Base-by-base conservation (phyloP, 2,329 filamentous ascomycete genomes). In the Epichloe gansuensis region DNA sequence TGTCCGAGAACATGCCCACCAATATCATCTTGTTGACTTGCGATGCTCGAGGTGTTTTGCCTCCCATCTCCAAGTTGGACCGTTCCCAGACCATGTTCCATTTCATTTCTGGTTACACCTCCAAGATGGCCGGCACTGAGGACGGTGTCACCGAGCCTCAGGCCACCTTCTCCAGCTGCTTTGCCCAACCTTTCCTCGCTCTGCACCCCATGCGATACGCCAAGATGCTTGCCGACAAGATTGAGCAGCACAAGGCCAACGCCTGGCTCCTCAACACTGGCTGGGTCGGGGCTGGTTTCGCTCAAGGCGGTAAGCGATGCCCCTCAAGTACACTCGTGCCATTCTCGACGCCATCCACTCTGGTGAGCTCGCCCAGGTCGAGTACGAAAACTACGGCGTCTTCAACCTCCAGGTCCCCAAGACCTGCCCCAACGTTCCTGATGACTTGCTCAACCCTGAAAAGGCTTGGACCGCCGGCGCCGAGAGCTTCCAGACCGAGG, bases 31-130 rank as follows among this genome's bases (percentile, higher is more conserved):
- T 98, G 62, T 84, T 98, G 63, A 98, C 93, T 57, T 98, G 93
- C 76, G 93, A 98, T 65, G 93, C 93, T 55, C 89, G 93, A 61
- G 93, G 93, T 77, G 93, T 98, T 48, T 83, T 98, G 53, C 93
- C 93, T 53, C 93, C 93, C 48, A 97, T 98, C 74, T 96, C 90
- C 65, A 97, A 97, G 80, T 86, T 98, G 69, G 83, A 86, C 77
- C 82, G 86, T 59, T 83, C 88, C 65, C 93, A 97, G 77, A 95
- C 90, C 71, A 97, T 98, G 91, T 98, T 97, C 85, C 93, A 98
- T 81, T 98, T 98, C 83, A 98, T 98, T 74, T 95, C 88, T 17
- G 93, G 93, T 63, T 98, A 98, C 81, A 98, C 93, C 59, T 97
- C 91, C 68, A 98, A 98, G 85, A 98, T 98, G 93, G 93, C 93